Conservation (phyloP, 129 eudicot species). For the Mikania micrantha region DNA sequence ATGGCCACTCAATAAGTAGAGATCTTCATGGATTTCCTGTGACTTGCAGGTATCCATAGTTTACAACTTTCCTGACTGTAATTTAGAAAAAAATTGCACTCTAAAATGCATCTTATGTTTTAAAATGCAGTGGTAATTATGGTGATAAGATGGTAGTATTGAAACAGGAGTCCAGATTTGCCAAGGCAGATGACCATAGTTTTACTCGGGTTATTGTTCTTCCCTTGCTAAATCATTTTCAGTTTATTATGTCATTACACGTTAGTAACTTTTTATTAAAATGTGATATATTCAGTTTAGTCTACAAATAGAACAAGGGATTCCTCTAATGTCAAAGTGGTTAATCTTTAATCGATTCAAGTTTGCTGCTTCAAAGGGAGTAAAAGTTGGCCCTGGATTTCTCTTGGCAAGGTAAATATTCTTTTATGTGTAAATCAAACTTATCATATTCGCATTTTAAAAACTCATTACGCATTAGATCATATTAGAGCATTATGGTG, state of each 20-base stretch:
- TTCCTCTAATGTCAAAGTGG: constrained; percentile 87
- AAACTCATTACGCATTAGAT: no score
- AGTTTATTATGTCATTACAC: not conserved
- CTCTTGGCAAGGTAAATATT: constrained; percentile 68
- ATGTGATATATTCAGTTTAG: constrained; percentile 50
- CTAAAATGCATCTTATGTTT: not conserved
- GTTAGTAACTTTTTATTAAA: not conserved
- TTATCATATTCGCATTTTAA: no score
- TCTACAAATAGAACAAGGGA: constrained; percentile 93
- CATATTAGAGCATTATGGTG: no score
- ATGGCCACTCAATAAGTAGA: constrained; percentile 71
- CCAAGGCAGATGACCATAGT: constrained; percentile 68
- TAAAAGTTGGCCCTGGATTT: constrained; percentile 81
- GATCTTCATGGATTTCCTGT: constrained; percentile 90
- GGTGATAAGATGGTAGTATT: constrained; percentile 84
- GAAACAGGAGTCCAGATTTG: constrained; percentile 86
- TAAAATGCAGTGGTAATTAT: constrained; percentile 64
- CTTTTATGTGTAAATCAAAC: not conserved
- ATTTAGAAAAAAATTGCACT: not conserved
- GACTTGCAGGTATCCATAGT: constrained; percentile 60
- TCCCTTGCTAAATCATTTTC: constrained; percentile 7
- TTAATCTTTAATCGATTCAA: constrained; percentile 82
- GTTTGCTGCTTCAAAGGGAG: constrained; percentile 80
- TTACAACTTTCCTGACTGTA: constrained; percentile 11
- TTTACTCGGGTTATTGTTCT: constrained; percentile 78